phyloP scores from a whole-genome alignment of 495 filamentous ascomycete species.

The Monascus purpureus region DNA sequence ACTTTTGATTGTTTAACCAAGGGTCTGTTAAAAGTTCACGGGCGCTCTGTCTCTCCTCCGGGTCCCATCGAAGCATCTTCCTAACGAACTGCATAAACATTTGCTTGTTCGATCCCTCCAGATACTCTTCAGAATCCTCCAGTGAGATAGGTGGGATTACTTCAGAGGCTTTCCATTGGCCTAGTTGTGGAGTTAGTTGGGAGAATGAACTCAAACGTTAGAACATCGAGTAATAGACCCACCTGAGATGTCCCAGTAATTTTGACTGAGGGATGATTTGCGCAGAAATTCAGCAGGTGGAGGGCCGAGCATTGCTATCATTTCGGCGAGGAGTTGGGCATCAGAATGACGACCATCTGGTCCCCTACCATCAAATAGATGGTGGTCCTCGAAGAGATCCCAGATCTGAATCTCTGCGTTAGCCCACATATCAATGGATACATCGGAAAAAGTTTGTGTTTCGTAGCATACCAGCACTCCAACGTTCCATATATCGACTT shows the following conservation, averaged over 20 bases:
- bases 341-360: slow-evolving; percentile 1
- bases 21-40: slow-evolving; percentile 16
- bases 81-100: slow-evolving; percentile 17
- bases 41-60: slow-evolving; percentile 18
- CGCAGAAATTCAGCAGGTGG: slow-evolving; percentile 12
- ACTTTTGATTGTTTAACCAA: slow-evolving; percentile 14
- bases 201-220: too few relatives aligned
- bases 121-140: slow-evolving; percentile 9
- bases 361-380: slow-evolving; percentile 1
- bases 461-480: slow-evolving; percentile 22
- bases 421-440: neutral
- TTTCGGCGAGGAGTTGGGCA: slow-evolving; percentile 17
- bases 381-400: slow-evolving; percentile 16
- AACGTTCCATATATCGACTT: slow-evolving; percentile 27
- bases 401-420: slow-evolving; percentile 12
- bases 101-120: slow-evolving; percentile 12
- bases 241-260: slow-evolving; percentile 11
- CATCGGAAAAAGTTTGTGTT: neutral
- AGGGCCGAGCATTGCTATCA: slow-evolving; percentile 17
- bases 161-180: slow-evolving; percentile 8
- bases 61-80: slow-evolving; percentile 21
- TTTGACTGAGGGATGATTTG: slow-evolving; percentile 1
- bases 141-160: slow-evolving; percentile 8
- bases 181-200: slow-evolving; percentile 4
- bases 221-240: neutral